Evolutionary conservation across 2,329 filamentous ascomycete genomes (phyloP).

Genomic region (Pseudogymnoascus sp.): DNA sequence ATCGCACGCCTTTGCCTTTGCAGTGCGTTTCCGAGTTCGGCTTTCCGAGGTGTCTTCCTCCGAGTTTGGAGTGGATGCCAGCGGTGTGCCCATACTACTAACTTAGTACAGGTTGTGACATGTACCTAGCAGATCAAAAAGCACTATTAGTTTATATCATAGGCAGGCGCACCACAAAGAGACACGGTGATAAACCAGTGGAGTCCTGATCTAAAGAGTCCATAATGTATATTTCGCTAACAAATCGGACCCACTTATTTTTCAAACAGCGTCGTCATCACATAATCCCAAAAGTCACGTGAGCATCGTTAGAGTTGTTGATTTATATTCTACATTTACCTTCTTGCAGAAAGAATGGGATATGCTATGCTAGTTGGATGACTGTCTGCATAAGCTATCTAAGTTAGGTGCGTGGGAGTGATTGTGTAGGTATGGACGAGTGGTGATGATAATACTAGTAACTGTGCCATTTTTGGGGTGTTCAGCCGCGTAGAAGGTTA

Average conservation of each 20-base stretch:
- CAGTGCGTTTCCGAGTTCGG: not conserved
- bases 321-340: not conserved
- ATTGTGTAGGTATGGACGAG: too few species aligned
- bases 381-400: too few species aligned
- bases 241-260: not conserved
- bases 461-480: too few species aligned
- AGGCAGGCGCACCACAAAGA: not conserved
- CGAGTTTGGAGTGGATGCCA: not conserved
- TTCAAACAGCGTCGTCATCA: not conserved
- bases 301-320: not conserved
- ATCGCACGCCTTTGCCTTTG: conserved; percentile 34
- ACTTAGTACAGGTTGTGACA: not conserved
- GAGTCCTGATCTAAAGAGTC: not conserved
- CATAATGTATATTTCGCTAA: not conserved
- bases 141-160: not conserved
- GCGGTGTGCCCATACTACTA: not conserved
- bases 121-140: not conserved
- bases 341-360: too few species aligned
- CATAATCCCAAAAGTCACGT: not conserved
- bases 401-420: too few species aligned
- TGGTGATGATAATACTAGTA: too few species aligned
- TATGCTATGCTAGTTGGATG: too few species aligned
- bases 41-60: not conserved
- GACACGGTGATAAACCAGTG: not conserved
- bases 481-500: not conserved